phyloP scores from a whole-genome alignment of 2,329 filamentous ascomycete species.

The Apiospora malaysiana region DNA sequence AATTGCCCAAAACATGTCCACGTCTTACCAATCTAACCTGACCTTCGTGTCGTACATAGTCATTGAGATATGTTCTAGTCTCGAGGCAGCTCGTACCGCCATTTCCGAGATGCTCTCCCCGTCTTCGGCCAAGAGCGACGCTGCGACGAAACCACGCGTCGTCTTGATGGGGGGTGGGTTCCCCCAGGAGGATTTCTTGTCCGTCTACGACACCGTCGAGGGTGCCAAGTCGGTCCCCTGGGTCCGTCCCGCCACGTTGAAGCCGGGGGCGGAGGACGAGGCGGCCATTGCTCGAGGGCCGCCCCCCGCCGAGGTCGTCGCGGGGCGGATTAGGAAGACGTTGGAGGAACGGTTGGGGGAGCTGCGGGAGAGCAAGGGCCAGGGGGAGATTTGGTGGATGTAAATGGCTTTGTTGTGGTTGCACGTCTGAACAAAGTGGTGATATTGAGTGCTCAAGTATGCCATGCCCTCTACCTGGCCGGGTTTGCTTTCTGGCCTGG shows the following conservation, averaged over 20 bases:
- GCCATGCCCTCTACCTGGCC: neutral
- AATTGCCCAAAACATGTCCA: neutral
- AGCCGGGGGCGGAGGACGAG: conserved; percentile 14
- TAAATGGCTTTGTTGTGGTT: neutral
- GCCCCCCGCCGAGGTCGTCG: conserved; percentile 23
- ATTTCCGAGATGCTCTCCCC: conserved; percentile 18
- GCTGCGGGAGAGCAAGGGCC: conserved; percentile 19
- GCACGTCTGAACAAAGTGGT: neutral
- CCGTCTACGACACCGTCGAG: conserved; percentile 22
- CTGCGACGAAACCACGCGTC: conserved; percentile 12
- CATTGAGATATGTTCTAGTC: conserved; percentile 19
- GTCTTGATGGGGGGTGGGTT: conserved; percentile 26
- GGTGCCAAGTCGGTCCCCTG: conserved; percentile 24
- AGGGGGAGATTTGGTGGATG: conserved; percentile 27
- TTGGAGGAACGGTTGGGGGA: conserved; percentile 23
- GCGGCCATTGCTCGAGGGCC: neutral
- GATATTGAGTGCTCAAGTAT: neutral
- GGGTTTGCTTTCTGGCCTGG: too few species aligned
- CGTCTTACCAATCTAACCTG: neutral
- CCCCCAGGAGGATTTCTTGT: conserved; percentile 21
- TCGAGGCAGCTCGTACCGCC: conserved; percentile 8
- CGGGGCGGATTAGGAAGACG: neutral
- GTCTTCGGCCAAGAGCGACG: neutral
- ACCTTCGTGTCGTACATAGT: neutral
- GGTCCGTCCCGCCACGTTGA: conserved; percentile 21